Base-by-base conservation (phyloP, 352 stramenopile genomes). In the Phytophthora macrochlamydospora region DNA sequence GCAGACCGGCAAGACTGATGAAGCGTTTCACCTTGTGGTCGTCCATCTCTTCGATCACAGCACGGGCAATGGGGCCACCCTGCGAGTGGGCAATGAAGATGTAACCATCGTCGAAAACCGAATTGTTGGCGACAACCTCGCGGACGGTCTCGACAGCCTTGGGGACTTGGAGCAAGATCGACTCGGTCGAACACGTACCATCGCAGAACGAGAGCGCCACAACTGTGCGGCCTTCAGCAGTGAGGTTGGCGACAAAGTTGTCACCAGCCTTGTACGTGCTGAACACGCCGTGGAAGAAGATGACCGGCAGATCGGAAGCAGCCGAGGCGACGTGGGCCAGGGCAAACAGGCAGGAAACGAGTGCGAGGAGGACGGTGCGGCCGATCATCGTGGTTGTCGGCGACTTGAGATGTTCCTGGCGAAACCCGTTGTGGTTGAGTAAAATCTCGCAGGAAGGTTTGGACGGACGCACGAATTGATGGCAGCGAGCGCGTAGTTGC, bases 21-120 rank as follows among this genome's bases (percentile, higher is more conserved):
- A 81, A 70, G 46, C 56, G 68, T 14, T 70, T 62, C 5, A 72
- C 71, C 4, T 75, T 71, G 66, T 85, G 73, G 50, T 81, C 71
- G 46, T 85, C 71, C 76, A 78, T 79, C 24, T 73, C 57, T 62
- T 85, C 73, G 32, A 83, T 59, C 7, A 85, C 74, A 11, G 57
- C 66, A 8, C 76, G 73, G 7, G 65, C 63, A 14, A 85, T 62
- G 1, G 69, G 43, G 0, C 71, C 76, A 11, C 76, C 76, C 7
- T 74, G 64, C 6, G 73, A 82, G 54, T 83, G 71, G n/a, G 46
- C 74, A 13, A 85, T 73, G 29, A 85, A 69, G 54, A 78, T 56
- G 62, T 85, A 85, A 44, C 76, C 76, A 8, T 71, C 58, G 35
- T 55, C 65, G 43, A 77, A 81, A 0, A 44, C 42, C n/a, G 49